Evolutionary conservation across 2,329 filamentous ascomycete genomes (phyloP).

Genomic region (Conoideocrella luteorostrata): DNA sequence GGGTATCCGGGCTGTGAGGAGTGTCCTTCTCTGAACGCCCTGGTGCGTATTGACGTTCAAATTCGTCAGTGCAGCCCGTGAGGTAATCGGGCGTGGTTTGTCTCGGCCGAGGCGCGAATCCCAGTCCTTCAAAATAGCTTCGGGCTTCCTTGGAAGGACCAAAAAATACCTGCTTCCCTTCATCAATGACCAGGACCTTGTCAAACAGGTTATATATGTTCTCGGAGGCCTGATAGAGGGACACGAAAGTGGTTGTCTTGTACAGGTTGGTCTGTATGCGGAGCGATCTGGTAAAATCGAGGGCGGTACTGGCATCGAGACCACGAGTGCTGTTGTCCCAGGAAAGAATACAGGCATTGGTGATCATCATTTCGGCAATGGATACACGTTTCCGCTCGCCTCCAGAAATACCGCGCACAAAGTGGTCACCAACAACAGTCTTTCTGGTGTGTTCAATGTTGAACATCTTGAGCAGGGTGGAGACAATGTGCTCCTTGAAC

Average conservation of each 20-base stretch:
- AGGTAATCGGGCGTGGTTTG: constrained; percentile 79
- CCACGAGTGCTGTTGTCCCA: constrained; percentile 73
- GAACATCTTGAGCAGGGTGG: constrained; percentile 80
- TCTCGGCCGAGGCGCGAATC: constrained; percentile 66
- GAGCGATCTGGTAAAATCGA: constrained; percentile 63
- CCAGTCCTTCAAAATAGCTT: constrained; percentile 68
- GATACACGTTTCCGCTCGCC: constrained; percentile 75
- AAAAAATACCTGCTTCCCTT: constrained; percentile 69
- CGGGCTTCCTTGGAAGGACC: constrained; percentile 62
- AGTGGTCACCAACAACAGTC: constrained; percentile 78
- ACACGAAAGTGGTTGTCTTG: constrained; percentile 77
- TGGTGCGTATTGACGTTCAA: constrained; percentile 68
- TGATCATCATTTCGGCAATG: constrained; percentile 78
- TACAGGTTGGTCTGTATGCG: constrained; percentile 79
- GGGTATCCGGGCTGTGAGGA: constrained; percentile 59
- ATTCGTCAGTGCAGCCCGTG: constrained; percentile 77
- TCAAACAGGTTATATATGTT: constrained; percentile 75
- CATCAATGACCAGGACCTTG: constrained; percentile 77
- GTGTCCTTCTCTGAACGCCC: constrained; percentile 60
- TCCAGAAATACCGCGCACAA: constrained; percentile 73
- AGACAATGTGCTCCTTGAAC: constrained; percentile 71
- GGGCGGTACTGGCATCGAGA: constrained; percentile 60
- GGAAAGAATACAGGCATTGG: constrained; percentile 61
- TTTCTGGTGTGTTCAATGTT: constrained; percentile 84
- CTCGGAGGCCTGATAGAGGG: constrained; percentile 79